phyloP scores from a whole-genome alignment of 1,284 basidiomycete species.

The Rhodotorula sp. region DNA sequence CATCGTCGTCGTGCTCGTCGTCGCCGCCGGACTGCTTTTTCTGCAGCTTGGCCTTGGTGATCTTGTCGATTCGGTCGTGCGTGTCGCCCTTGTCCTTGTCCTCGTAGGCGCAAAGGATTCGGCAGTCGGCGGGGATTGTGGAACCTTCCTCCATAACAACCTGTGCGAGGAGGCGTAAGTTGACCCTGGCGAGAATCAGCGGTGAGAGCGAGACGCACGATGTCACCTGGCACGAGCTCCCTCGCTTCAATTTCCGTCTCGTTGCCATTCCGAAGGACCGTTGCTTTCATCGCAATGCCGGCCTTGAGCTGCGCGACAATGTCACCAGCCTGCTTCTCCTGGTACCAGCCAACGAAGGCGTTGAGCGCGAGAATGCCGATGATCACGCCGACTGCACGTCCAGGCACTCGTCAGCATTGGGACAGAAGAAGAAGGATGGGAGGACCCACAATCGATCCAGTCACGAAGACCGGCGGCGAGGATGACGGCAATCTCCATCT shows the following conservation, averaged over 20 bases:
- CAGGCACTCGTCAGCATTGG: background rate
- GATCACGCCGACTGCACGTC: slow-evolving; percentile 1
- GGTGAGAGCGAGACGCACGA: slow-evolving; percentile 45
- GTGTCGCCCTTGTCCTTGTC: slow-evolving; percentile 55
- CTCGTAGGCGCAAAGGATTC: slow-evolving; percentile 57
- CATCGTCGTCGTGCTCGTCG: slow-evolving; percentile 53
- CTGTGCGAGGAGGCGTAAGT: slow-evolving; percentile 1
- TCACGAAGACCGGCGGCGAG: slow-evolving; percentile 54
- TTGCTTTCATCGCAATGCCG: slow-evolving; percentile 59
- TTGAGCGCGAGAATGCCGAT: slow-evolving; percentile 55
- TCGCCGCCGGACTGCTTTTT: background rate
- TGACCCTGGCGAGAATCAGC: background rate
- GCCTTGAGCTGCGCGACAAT: slow-evolving; percentile 61
- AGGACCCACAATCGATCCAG: slow-evolving; percentile 53
- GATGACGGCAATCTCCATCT: slow-evolving; percentile 53
- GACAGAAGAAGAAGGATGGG: slow-evolving; percentile 56
- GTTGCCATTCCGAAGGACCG: slow-evolving; percentile 56
- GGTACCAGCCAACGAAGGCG: slow-evolving; percentile 63
- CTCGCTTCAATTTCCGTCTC: slow-evolving; percentile 60
- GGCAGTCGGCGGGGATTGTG: slow-evolving; percentile 60
- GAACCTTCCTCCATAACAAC: slow-evolving; percentile 56
- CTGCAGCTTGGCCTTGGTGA: slow-evolving; percentile 28
- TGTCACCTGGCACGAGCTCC: slow-evolving; percentile 61
- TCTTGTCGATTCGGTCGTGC: slow-evolving; percentile 21
- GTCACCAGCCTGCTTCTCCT: slow-evolving; percentile 51